Percentiles rank a stretch among this genome's conserved stretches.
Conservation (phyloP, 192 early-diverging fungal genomes). For the Lobosporangium transversale region DNA sequence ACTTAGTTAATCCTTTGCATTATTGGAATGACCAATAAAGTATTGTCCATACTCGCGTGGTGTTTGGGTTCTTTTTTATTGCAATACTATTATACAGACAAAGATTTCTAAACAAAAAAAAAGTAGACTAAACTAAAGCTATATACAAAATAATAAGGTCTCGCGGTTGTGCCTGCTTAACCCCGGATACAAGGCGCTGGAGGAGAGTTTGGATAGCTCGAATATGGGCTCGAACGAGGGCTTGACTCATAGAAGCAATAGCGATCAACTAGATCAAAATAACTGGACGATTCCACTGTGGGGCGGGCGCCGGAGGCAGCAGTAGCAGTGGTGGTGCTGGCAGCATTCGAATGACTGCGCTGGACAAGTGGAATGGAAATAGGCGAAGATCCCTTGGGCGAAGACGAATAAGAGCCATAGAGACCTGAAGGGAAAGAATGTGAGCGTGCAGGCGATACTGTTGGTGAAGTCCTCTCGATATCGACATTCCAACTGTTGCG, state of each 20-base stretch:
- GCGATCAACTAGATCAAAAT: conserved; percentile 63
- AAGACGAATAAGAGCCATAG: conserved; percentile 16
- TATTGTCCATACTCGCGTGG: no score
- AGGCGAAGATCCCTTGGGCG: conserved; percentile 36
- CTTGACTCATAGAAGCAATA: conserved; percentile 64
- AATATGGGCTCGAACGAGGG: conserved; percentile 36
- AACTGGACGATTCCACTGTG: conserved; percentile 55
- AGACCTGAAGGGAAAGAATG: conserved; percentile 20
- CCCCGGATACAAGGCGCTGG: conserved; percentile 46
- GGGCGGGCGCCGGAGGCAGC: no score
- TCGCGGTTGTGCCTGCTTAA: no score
- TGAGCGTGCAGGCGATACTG: conserved; percentile 1
- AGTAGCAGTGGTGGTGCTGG: not conserved
- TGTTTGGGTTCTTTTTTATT: no score
- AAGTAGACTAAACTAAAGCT: no score
- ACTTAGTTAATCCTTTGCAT: no score
- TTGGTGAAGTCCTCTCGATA: not conserved
- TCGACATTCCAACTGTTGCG: conserved; percentile 34
- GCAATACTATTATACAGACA: no score
- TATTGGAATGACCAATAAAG: no score
- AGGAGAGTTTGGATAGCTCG: conserved; percentile 44
- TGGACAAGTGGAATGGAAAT: conserved; percentile 40
- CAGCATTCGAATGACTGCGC: not conserved
- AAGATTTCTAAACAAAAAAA: no score
- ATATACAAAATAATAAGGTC: no score